These are phyloP conservation scores for Rhododendron williamsianum DNA, from an alignment of 148 eudicot species.

Conservation along the genomic window DNA sequence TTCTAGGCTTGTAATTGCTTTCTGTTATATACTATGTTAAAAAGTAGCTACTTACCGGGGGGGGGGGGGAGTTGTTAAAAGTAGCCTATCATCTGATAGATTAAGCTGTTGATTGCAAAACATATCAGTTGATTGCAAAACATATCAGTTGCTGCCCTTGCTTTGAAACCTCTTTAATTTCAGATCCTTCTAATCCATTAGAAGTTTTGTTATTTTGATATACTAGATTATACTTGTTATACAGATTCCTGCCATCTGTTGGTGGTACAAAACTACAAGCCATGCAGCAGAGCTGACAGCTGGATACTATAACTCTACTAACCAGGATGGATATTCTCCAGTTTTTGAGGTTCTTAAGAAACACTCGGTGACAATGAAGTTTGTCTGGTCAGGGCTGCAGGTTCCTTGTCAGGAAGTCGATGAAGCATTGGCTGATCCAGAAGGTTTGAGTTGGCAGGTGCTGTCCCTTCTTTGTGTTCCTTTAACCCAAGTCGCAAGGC, in stretches of 20 bases:
- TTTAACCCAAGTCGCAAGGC: background rate
- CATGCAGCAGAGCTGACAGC: constrained; percentile 79
- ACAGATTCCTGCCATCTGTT: constrained; percentile 62
- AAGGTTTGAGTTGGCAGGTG: constrained; percentile 75
- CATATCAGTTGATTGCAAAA: background rate
- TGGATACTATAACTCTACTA: constrained; percentile 55
- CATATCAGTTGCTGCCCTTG: background rate
- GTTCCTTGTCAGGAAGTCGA: constrained; percentile 31
- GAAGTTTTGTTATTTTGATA: background rate
- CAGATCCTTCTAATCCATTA: background rate
- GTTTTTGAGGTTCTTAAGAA: constrained; percentile 47
- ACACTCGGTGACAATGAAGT: constrained; percentile 41
- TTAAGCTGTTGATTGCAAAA: background rate
- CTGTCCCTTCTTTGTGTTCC: constrained; percentile 7
- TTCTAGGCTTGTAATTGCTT: background rate
- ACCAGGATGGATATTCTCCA: constrained; percentile 56
- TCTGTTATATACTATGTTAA: background rate
- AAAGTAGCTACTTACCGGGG: background rate
- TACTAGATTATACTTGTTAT: background rate
- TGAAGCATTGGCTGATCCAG: constrained; percentile 57
- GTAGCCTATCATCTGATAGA: background rate
- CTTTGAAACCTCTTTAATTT: background rate
- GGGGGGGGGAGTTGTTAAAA: background rate
- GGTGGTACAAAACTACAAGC: constrained; percentile 70
- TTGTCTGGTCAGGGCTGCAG: constrained; percentile 35